Evolutionary conservation across 441 rosid species (phyloP).

Genomic region (Sinapis alba): DNA sequence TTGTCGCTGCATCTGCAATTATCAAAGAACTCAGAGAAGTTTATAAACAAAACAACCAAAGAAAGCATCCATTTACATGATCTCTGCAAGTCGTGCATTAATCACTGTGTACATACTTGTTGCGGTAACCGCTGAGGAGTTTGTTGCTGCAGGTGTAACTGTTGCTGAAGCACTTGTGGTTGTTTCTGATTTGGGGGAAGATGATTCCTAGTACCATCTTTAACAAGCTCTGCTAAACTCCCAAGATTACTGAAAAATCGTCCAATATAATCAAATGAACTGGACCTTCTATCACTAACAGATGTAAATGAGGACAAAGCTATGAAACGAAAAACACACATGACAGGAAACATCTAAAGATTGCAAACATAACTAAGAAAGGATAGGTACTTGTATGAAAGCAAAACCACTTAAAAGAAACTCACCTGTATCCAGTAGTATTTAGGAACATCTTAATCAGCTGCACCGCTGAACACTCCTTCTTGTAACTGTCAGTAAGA

Average conservation of each 20-base stretch:
- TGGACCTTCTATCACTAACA: constrained; percentile 6
- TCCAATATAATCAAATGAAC: constrained; percentile 7
- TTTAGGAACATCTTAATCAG: constrained; percentile 91
- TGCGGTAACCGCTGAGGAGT: constrained; percentile 59
- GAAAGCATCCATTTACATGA: neutral
- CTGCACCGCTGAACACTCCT: constrained; percentile 81
- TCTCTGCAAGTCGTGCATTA: neutral
- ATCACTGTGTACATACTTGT: constrained; percentile 54
- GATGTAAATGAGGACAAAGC: neutral
- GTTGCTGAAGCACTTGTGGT: constrained; percentile 64
- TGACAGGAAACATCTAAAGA: neutral
- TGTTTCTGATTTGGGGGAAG: constrained; percentile 67
- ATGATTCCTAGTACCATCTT: constrained; percentile 57
- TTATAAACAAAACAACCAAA: neutral
- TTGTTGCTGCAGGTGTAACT: constrained; percentile 76
- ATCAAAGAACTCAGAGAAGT: constrained; percentile 7
- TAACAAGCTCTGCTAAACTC: constrained; percentile 71
- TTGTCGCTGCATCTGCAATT: constrained; percentile 65
- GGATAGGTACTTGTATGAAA: neutral
- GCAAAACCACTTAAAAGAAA: constrained; percentile 8
- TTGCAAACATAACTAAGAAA: neutral
- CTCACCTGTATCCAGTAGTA: constrained; percentile 65
- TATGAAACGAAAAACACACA: neutral
- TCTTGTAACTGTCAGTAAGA: constrained; percentile 79
- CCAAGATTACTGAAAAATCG: constrained; percentile 58